phyloP scores from a whole-genome alignment of 352 stramenopile genomes.

The Phytophthora pisi region DNA sequence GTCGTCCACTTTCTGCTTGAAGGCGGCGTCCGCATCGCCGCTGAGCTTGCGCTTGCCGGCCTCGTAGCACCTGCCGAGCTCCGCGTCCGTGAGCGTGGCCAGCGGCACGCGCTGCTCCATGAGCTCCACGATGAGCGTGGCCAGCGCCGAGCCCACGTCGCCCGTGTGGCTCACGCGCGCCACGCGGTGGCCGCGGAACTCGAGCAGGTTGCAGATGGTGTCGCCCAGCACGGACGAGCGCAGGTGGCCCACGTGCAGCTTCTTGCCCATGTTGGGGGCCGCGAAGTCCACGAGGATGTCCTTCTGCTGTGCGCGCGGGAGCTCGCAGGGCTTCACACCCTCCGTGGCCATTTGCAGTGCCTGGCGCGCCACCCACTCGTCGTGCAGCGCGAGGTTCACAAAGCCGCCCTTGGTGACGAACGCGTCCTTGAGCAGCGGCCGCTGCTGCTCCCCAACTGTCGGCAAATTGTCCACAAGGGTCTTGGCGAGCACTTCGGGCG shows the following conservation, averaged over 20 bases:
- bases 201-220: conserved; percentile 80
- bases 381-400: conserved; percentile 74
- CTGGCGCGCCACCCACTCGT: conserved; percentile 72
- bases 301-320: conserved; percentile 23
- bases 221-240: conserved; percentile 83
- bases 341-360: conserved; percentile 64
- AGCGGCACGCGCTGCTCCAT: conserved; percentile 57
- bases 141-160: conserved; percentile 78
- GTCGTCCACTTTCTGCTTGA: conserved; percentile 71
- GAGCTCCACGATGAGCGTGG: conserved; percentile 76
- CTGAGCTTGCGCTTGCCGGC: conserved; percentile 54
- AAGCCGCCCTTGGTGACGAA: conserved; percentile 78
- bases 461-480: conserved; percentile 35
- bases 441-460: conserved; percentile 6
- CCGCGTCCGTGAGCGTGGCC: conserved; percentile 56
- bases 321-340: conserved; percentile 39
- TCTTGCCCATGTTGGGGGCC: conserved; percentile 86
- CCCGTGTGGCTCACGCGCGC: conserved; percentile 78
- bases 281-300: conserved; percentile 83
- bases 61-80: conserved; percentile 76
- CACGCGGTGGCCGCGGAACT: conserved; percentile 79
- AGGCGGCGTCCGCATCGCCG: conserved; percentile 45
- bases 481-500: conserved; percentile 49
- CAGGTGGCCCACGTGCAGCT: conserved; percentile 84
- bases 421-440: conserved; percentile 38